Base-by-base conservation (phyloP, 2,329 filamentous ascomycete species). In the Cercospora nicotianae region DNA sequence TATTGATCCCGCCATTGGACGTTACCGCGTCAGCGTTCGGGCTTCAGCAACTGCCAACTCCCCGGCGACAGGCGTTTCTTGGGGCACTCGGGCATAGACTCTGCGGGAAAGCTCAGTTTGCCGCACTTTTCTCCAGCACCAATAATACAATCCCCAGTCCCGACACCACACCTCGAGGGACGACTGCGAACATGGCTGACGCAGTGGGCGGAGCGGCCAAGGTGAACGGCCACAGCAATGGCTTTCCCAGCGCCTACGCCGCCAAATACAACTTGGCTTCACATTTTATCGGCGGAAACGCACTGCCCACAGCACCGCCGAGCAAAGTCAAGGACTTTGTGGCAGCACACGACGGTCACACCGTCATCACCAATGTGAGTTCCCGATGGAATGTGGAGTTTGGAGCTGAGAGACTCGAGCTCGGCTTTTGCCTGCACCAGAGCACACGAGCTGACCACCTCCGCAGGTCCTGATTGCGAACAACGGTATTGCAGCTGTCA, bases 401-500 rank as follows among this genome's bases (percentile, higher is more conserved):
- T 33, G 53, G 30, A 64, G 59, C 57, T 28, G 55, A 55, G 13
- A n/a, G 33, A 18, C 26, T 65, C 18, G 57, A 20, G 59, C 63
- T 63, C 55, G 39, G 62, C 61, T 28, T 16, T 60, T 18, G 28
- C 23, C 36, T 59, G 26, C 48, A 48, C 13, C 9, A 4, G 48
- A 67, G 65, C 64, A 73, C 36, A 30, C 33, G 18, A 45, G 33
- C 71, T 72, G 64, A 71, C 58, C 63, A 66, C 33, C 65, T 8
- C 75, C 20, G 60, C 77, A 98, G 94, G 93, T 98, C 64, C 87
- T 99, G 72, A 99, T 99, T 82, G 95, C 95, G 80, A 99, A 99
- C 86, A 99, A 99, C 85, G 95, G 95, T 87, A 99, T 99, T 81
- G 95, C 95, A 62, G 95, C 95, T 79, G 95, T 99, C 81, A 99